Evolutionary conservation across 176 grass and related monocot genomes (phyloP).

Genomic region (Cocos nucifera): DNA sequence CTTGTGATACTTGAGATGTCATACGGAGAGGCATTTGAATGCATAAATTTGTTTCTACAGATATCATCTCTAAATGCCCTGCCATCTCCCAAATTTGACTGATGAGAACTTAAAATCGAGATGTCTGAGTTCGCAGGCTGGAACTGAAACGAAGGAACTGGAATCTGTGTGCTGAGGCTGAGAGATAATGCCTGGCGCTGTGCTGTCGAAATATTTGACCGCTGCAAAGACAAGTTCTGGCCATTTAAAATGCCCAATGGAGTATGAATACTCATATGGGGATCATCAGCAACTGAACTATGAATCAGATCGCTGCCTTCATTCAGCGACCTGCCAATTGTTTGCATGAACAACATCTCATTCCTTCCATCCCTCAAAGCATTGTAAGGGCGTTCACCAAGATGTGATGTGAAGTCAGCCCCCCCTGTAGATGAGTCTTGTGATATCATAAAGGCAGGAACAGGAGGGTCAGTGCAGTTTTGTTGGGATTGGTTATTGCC

Average conservation of each 20-base stretch:
- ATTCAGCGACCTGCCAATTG: constrained; percentile 40
- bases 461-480: constrained; percentile 44
- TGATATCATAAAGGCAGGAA: constrained; percentile 33
- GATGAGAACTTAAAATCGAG: constrained; percentile 35
- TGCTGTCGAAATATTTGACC: constrained; percentile 31
- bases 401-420: constrained; percentile 33
- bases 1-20: not conserved
- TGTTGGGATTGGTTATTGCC: constrained; percentile 45
- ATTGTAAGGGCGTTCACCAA: constrained; percentile 39
- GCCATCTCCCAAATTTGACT: constrained; percentile 45
- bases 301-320: constrained; percentile 30
- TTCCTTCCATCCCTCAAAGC: constrained; percentile 62
- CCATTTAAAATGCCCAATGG: constrained; percentile 68
- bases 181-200: constrained; percentile 70
- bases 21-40: constrained; percentile 37
- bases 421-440: constrained; percentile 51
- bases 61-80: constrained; percentile 43
- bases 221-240: constrained; percentile 29
- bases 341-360: constrained; percentile 54
- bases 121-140: constrained; percentile 49
- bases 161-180: constrained; percentile 73
- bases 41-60: constrained; percentile 26
- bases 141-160: constrained; percentile 60
- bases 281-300: constrained; percentile 24
- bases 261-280: constrained; percentile 32